These are phyloP conservation scores for Aquanectria penicillioides DNA, from an alignment of 2,329 filamentous ascomycete genomes.

Conservation along the genomic window DNA sequence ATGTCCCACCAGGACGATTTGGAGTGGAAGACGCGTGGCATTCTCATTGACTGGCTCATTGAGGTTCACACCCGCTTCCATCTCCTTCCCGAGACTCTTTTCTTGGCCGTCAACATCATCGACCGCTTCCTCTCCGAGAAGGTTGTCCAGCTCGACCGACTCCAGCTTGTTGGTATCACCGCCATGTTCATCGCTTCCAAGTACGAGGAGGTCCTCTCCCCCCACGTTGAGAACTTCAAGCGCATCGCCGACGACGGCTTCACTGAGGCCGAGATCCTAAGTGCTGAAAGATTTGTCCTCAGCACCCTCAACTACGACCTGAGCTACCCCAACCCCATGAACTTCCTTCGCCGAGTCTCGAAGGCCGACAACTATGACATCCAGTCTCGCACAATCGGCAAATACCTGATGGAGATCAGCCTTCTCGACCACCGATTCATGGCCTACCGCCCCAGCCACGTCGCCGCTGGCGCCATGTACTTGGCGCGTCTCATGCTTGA, in stretches of 20 bases:
- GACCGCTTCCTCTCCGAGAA: constrained; percentile 97
- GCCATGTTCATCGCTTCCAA: constrained; percentile 99
- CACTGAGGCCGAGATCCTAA: constrained; percentile 92
- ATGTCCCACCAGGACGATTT: constrained; percentile 95
- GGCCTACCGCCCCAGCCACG: constrained; percentile 85
- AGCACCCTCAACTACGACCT: constrained; percentile 94
- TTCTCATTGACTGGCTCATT: constrained; percentile 97
- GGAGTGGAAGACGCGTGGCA: constrained; percentile 98
- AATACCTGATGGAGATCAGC: constrained; percentile 98
- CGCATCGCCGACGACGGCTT: constrained; percentile 98
- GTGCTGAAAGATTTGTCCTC: constrained; percentile 95
- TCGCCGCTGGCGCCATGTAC: constrained; percentile 95
- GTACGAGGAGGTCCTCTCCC: constrained; percentile 97
- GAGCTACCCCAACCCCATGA: constrained; percentile 99
- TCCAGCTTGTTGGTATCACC: constrained; percentile 96
- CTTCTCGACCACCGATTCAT: constrained; percentile 96
- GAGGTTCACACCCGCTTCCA: constrained; percentile 98
- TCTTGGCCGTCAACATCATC: constrained; percentile 97
- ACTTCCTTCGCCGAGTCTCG: constrained; percentile 97
- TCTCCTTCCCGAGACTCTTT: constrained; percentile 93
- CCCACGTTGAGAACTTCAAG: constrained; percentile 96
- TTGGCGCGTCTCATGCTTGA: constrained; percentile 89
- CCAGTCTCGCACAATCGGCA: constrained; percentile 94
- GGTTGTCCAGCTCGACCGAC: constrained; percentile 93
- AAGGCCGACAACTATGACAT: constrained; percentile 99